Conservation (phyloP, 2,329 filamentous ascomycete genomes). For the Metarhizium guizhouense region DNA sequence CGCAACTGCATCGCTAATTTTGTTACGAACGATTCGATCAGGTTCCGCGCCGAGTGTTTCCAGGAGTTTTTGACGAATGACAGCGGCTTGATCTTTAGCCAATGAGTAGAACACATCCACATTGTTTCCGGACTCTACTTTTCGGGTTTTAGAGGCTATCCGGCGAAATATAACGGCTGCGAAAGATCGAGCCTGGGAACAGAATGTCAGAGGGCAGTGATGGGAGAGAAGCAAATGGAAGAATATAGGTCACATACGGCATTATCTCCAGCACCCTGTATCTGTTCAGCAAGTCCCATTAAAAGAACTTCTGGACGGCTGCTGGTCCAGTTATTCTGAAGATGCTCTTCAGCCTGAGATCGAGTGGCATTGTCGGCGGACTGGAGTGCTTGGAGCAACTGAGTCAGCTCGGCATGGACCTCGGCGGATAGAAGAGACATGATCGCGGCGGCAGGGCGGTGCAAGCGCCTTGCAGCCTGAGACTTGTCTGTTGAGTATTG, state of each 20-base stretch:
- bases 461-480: constrained; percentile 13
- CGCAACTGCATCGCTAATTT: constrained; percentile 94
- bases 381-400: constrained; percentile 82
- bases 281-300: constrained; percentile 91
- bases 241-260: constrained; percentile 39
- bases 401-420: constrained; percentile 72
- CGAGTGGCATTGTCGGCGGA: constrained; percentile 81
- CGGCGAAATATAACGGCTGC: constrained; percentile 89
- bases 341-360: constrained; percentile 78
- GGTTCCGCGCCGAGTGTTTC: constrained; percentile 66
- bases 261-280: constrained; percentile 66
- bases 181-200: constrained; percentile 70
- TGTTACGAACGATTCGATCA: constrained; percentile 72
- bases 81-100: constrained; percentile 60
- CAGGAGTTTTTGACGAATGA: constrained; percentile 77
- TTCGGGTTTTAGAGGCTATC: constrained; percentile 82
- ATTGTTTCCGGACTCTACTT: constrained; percentile 60
- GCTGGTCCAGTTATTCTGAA: constrained; percentile 83
- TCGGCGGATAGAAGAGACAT: constrained; percentile 83
- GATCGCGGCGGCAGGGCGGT: constrained; percentile 16
- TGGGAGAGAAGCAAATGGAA: background rate
- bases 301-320: constrained; percentile 77
- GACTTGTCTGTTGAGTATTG: constrained; percentile 2
- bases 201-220: constrained; percentile 2
- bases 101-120: constrained; percentile 83